These are phyloP conservation scores for Fusarium oligoseptatum DNA, from an alignment of 2,329 filamentous ascomycete species.

Conservation along the genomic window DNA sequence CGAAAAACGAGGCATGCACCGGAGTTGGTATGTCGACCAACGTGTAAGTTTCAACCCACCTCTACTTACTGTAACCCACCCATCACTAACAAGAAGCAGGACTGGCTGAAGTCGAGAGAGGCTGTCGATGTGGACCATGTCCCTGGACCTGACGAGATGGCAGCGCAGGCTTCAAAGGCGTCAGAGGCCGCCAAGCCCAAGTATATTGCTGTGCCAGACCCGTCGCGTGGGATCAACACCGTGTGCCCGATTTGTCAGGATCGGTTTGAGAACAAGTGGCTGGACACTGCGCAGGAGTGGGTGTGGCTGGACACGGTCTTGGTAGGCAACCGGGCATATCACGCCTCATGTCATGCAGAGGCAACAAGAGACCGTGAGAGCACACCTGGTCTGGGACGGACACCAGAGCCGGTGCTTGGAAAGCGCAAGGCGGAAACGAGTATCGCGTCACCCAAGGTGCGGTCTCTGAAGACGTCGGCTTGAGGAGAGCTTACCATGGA, in stretches of 20 bases:
- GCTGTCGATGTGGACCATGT: conserved; percentile 75
- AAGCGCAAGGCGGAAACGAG: conserved; percentile 81
- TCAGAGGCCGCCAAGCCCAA: conserved; percentile 65
- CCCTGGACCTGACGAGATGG: conserved; percentile 49
- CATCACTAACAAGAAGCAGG: conserved; percentile 62
- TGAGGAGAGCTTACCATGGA: conserved; percentile 22
- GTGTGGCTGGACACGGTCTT: conserved; percentile 93
- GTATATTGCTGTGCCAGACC: conserved; percentile 88
- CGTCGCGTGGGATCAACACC: conserved; percentile 78
- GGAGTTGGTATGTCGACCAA: conserved; percentile 96
- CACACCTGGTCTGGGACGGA: conserved; percentile 60
- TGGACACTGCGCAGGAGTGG: conserved; percentile 94
- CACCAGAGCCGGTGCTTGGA: conserved; percentile 75
- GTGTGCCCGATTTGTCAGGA: conserved; percentile 96
- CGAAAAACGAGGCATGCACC: conserved; percentile 86
- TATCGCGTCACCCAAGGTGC: conserved; percentile 54
- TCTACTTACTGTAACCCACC: neutral
- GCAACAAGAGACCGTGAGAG: conserved; percentile 75
- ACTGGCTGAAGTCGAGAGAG: conserved; percentile 92
- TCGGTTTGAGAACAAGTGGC: conserved; percentile 91
- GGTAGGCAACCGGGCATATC: conserved; percentile 84
- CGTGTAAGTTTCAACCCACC: conserved; percentile 66
- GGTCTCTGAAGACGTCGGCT: conserved; percentile 53
- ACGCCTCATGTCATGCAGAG: conserved; percentile 90
- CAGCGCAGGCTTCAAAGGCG: conserved; percentile 53